Percentiles rank a stretch among this genome's conserved stretches.
Conservation (phyloP, 2,329 filamentous ascomycete genomes). For the Akanthomyces dipterigenus region DNA sequence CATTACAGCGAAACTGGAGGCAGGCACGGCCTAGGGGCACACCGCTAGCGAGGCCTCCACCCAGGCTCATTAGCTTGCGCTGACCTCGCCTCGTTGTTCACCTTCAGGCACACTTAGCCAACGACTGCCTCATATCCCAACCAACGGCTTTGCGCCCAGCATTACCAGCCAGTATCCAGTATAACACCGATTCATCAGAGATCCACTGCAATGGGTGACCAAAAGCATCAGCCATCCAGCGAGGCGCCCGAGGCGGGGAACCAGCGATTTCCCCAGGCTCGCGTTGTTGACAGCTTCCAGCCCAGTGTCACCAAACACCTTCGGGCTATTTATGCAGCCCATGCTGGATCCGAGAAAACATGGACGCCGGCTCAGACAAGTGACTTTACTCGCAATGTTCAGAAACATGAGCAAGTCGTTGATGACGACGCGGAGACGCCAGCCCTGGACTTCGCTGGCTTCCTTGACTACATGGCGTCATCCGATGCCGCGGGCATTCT, state of each 20-base stretch:
- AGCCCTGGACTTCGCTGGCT: constrained; percentile 40
- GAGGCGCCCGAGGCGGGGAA: neutral
- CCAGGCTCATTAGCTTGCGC: neutral
- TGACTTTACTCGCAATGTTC: constrained; percentile 35
- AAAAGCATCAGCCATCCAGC: neutral
- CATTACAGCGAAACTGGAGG: too few species aligned
- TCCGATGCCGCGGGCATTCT: constrained; percentile 35
- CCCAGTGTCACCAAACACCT: constrained; percentile 30
- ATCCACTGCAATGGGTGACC: neutral
- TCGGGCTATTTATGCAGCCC: constrained; percentile 33
- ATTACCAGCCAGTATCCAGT: too few species aligned
- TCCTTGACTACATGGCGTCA: constrained; percentile 52
- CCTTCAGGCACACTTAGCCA: neutral
- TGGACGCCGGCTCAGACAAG: constrained; percentile 36
- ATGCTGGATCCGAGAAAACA: constrained; percentile 27
- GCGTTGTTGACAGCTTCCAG: constrained; percentile 30
- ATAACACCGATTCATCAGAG: neutral
- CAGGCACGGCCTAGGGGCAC: neutral
- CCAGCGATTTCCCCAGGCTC: constrained; percentile 24
- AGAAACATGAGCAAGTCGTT: constrained; percentile 19
- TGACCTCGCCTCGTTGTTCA: neutral
- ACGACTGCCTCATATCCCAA: neutral
- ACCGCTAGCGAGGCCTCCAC: constrained; percentile 6
- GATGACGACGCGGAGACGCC: constrained; percentile 26
- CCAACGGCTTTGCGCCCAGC: neutral